Conservation (phyloP, 768 basidiomycete genomes). For the Lentinula raphanica region DNA sequence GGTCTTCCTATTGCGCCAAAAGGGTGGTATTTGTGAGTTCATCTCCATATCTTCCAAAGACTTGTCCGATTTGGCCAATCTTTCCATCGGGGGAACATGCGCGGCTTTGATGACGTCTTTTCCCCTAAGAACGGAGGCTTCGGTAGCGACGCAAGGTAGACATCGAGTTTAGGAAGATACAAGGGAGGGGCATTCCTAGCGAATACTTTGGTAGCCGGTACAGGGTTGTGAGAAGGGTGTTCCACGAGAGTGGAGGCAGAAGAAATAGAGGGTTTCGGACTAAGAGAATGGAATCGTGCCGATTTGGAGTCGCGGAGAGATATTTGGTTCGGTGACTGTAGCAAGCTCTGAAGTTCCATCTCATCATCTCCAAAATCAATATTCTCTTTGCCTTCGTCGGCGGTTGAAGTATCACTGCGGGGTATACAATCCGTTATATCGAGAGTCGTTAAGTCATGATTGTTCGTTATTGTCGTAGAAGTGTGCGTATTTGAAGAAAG, state of each 20-base stretch:
- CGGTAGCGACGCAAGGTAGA: slow-evolving; percentile 44
- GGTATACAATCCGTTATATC: slow-evolving; percentile 4
- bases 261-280: not conserved
- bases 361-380: slow-evolving; percentile 11
- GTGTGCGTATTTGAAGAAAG: not conserved
- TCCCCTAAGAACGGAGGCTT: slow-evolving; percentile 35
- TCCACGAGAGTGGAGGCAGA: slow-evolving; percentile 3
- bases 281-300: not conserved
- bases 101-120: slow-evolving; percentile 17
- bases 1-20: slow-evolving; percentile 51
- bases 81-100: slow-evolving; percentile 63
- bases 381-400: not conserved
- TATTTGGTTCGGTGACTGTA: not conserved
- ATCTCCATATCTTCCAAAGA: slow-evolving; percentile 57
- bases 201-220: slow-evolving; percentile 56
- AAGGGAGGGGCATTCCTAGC: slow-evolving; percentile 53
- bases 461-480: slow-evolving; percentile 7
- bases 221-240: slow-evolving; percentile 33
- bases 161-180: slow-evolving; percentile 57
- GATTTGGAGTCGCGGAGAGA: not conserved
- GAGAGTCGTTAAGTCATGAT: not conserved
- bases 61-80: slow-evolving; percentile 39
- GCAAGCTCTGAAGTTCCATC: not conserved
- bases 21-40: slow-evolving; percentile 42
- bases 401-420: not conserved